Conservation (phyloP, 2,329 filamentous ascomycete species). For the Xenoacremonium recifei region DNA sequence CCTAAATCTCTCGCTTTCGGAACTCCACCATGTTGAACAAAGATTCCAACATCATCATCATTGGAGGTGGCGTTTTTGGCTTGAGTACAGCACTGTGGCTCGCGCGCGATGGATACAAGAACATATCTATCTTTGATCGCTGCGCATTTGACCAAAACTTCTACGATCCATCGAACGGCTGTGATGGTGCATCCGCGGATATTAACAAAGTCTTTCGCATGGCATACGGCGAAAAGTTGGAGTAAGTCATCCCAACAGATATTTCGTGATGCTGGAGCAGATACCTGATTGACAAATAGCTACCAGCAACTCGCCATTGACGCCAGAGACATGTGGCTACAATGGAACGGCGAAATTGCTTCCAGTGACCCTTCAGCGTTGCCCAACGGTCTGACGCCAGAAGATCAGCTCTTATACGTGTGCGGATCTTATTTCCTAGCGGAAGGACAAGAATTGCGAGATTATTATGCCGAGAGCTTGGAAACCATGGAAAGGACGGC, state of each 20-base stretch:
- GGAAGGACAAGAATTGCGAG: neutral
- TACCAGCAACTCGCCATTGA: constrained; percentile 27
- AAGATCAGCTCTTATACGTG: constrained; percentile 1
- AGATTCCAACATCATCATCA: constrained; percentile 7
- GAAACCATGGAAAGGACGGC: constrained; percentile 1
- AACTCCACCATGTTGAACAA: constrained; percentile 2
- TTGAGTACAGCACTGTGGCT: constrained; percentile 14
- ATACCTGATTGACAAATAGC: constrained; percentile 1
- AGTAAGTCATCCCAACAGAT: neutral
- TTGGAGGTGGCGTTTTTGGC: constrained; percentile 12
- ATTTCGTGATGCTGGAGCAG: neutral
- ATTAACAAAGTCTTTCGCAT: constrained; percentile 18
- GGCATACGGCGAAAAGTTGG: constrained; percentile 10
- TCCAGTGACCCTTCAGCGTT: neutral
- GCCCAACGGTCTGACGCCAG: neutral
- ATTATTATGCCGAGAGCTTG: constrained; percentile 1
- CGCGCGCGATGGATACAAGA: constrained; percentile 11
- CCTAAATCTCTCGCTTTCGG: too few species aligned
- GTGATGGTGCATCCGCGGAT: constrained; percentile 16
- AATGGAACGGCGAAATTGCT: constrained; percentile 18
- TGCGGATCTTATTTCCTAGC: constrained; percentile 3
- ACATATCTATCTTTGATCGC: constrained; percentile 16
- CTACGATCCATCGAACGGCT: constrained; percentile 13
- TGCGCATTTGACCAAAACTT: constrained; percentile 12
- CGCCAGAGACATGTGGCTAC: constrained; percentile 30